Evolutionary conservation across 495 filamentous ascomycete genomes (phyloP).

Genomic region (Penicillium desertorum): DNA sequence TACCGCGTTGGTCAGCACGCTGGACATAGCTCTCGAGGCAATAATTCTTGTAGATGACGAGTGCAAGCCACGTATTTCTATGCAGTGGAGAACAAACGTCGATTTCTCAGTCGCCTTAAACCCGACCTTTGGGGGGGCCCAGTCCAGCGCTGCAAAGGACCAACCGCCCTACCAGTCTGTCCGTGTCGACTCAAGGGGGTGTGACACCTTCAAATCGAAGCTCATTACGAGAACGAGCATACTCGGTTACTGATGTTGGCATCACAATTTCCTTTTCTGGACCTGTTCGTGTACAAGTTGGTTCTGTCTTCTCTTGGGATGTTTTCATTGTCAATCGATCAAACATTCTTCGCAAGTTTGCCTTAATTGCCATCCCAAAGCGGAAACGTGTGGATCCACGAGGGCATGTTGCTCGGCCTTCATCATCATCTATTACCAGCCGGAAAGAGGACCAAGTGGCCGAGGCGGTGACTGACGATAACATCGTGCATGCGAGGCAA

Average conservation of each 20-base stretch:
- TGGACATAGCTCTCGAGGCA: constrained; percentile 66
- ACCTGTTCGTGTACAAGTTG: constrained; percentile 60
- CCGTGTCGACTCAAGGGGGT: constrained; percentile 30
- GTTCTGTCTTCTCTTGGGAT: constrained; percentile 79
- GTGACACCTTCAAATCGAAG: constrained; percentile 46
- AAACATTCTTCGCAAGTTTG: constrained; percentile 66
- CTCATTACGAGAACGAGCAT: constrained; percentile 53
- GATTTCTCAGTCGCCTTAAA: constrained; percentile 75
- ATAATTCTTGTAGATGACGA: constrained; percentile 60
- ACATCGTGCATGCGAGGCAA: constrained; percentile 79
- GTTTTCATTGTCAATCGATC: constrained; percentile 88
- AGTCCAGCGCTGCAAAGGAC: constrained; percentile 53
- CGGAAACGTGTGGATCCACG: constrained; percentile 66
- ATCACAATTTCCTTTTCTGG: constrained; percentile 75
- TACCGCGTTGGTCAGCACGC: constrained; percentile 49
- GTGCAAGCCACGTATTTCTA: constrained; percentile 70
- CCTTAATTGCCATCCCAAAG: constrained; percentile 74
- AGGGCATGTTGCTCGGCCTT: constrained; percentile 54
- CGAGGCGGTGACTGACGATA: constrained; percentile 82
- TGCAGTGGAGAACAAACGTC: constrained; percentile 78
- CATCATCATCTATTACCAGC: constrained; percentile 45
- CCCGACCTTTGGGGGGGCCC: constrained; percentile 61
- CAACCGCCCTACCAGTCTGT: constrained; percentile 56
- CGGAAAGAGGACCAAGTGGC: constrained; percentile 56
- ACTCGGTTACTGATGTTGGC: constrained; percentile 59